Evolutionary conservation across 2,329 filamentous ascomycete genomes (phyloP).

Genomic region (Dothiorella sarmentorum): DNA sequence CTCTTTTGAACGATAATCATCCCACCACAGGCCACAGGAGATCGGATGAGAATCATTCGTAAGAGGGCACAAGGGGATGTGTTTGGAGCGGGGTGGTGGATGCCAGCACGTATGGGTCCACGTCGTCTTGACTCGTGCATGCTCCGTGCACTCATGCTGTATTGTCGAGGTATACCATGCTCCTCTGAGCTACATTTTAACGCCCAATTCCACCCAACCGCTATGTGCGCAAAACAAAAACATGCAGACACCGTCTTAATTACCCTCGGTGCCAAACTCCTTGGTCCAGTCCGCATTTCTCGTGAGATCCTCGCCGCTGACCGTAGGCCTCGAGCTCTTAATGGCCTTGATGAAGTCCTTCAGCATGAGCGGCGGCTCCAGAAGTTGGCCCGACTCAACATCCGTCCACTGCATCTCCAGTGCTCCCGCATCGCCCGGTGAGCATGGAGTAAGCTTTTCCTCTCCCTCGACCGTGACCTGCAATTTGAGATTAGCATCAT

Average conservation of each 20-base stretch:
- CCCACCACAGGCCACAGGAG: neutral
- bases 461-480: constrained; percentile 68
- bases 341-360: constrained; percentile 95
- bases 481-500: neutral
- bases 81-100: neutral
- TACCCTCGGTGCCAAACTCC: constrained; percentile 90
- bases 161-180: constrained; percentile 6
- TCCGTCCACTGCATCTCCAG: constrained; percentile 93
- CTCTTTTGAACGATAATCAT: neutral
- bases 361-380: constrained; percentile 80
- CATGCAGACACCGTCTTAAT: neutral
- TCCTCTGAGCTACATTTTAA: constrained; percentile 6
- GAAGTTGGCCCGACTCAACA: constrained; percentile 75
- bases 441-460: constrained; percentile 80
- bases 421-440: constrained; percentile 80
- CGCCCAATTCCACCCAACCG: constrained; percentile 7
- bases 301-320: constrained; percentile 79
- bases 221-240: constrained; percentile 15
- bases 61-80: neutral
- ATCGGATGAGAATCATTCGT: neutral
- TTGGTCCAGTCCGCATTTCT: constrained; percentile 89
- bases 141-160: neutral
- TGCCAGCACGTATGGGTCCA: constrained; percentile 3
- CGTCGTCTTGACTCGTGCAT: neutral
- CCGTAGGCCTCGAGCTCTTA: constrained; percentile 82